Percentiles rank a stretch among this genome's conserved stretches.
Evolutionary conservation across 331 rosid species (phyloP).

Genomic region (Saraca asoca): DNA sequence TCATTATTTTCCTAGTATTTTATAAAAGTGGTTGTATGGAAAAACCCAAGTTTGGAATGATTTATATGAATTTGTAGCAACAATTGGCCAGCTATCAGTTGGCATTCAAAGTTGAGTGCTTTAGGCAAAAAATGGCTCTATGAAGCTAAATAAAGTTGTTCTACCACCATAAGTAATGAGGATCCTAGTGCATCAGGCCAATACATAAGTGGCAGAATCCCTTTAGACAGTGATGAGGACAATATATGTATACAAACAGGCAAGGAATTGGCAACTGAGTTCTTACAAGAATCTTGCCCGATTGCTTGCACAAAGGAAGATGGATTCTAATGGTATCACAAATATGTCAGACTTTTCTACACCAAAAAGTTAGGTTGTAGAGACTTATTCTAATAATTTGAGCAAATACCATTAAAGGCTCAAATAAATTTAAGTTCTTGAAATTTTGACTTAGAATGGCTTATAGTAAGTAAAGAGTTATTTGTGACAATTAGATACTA

Average conservation of each 20-base stretch:
- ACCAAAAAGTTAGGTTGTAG: too few relatives aligned
- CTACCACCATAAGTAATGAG: conserved; percentile 66
- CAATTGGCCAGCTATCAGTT: background rate
- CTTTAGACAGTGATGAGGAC: too few relatives aligned
- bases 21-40: too few relatives aligned
- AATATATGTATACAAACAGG: conserved; percentile 76
- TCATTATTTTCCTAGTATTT: too few relatives aligned
- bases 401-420: too few relatives aligned
- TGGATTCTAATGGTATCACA: conserved; percentile 50
- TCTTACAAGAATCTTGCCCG: conserved; percentile 67
- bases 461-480: too few relatives aligned
- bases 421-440: too few relatives aligned
- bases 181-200: conserved; percentile 47
- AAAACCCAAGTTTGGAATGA: conserved; percentile 26
- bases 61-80: conserved; percentile 8
- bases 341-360: too few relatives aligned
- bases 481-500: too few relatives aligned
- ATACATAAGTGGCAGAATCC: conserved; percentile 30
- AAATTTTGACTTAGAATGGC: too few relatives aligned
- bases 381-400: too few relatives aligned
- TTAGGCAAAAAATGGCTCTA: conserved; percentile 27
- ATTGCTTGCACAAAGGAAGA: conserved; percentile 43
- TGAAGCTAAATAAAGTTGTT: conserved; percentile 34
- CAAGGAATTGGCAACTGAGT: conserved; percentile 86
- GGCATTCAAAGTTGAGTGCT: too few relatives aligned